Conservation (phyloP, 495 filamentous ascomycete species). For the Penicillium bialowiezense region DNA sequence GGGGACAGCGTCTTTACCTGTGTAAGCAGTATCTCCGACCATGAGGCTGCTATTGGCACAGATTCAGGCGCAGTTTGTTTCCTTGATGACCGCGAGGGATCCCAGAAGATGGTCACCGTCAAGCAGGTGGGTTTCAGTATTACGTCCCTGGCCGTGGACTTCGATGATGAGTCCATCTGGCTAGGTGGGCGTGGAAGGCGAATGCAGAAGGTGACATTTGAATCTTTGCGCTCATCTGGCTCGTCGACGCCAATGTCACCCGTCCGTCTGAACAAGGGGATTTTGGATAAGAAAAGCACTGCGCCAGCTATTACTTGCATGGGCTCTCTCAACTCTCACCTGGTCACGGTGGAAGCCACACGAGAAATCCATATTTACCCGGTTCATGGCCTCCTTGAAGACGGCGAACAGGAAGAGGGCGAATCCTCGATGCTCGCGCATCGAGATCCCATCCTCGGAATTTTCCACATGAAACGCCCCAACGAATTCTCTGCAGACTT, state of each 20-base stretch:
- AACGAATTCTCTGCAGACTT: conserved; percentile 65
- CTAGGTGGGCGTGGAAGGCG: conserved; percentile 51
- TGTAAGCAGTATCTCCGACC: conserved; percentile 68
- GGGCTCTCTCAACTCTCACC: conserved; percentile 61
- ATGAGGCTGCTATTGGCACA: conserved; percentile 47
- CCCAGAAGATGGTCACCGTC: conserved; percentile 55
- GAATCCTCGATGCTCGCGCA: conserved; percentile 59
- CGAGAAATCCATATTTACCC: conserved; percentile 67
- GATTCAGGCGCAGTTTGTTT: conserved; percentile 48
- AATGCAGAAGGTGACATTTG: conserved; percentile 38
- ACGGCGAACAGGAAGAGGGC: conserved; percentile 29
- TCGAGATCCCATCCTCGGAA: conserved; percentile 74
- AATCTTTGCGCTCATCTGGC: conserved; percentile 29
- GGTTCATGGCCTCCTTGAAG: conserved; percentile 27
- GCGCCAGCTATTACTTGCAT: conserved; percentile 56
- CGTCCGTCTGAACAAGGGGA: conserved; percentile 16
- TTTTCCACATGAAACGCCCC: conserved; percentile 55
- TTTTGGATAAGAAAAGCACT: conserved; percentile 25
- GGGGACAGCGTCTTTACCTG: conserved; percentile 81
- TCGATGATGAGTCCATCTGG: conserved; percentile 48
- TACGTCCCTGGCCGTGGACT: conserved; percentile 55
- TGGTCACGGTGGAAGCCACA: conserved; percentile 74
- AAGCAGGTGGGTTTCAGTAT: conserved; percentile 37
- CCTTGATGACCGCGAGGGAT: conserved; percentile 71
- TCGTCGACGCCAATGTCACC: conserved; percentile 26